Conservation (phyloP, 176 grass and related monocot genomes). For the Triticum timopheevii region DNA sequence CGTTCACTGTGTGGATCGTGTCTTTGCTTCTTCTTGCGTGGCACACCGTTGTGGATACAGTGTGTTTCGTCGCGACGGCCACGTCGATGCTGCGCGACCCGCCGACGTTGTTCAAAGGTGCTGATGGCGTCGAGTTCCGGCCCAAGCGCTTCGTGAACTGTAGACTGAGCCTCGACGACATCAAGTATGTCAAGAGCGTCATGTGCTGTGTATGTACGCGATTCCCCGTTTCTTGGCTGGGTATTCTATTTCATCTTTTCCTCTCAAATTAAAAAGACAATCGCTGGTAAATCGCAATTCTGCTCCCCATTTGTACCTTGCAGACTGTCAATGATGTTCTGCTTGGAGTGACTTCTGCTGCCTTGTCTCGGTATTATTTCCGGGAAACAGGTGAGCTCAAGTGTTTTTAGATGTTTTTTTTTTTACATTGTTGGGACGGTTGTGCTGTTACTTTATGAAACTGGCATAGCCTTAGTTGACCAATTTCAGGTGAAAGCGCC, state of each 20-base stretch:
- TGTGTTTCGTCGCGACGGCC: conserved; percentile 31
- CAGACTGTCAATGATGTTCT: conserved; percentile 94
- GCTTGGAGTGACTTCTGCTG: conserved; percentile 59
- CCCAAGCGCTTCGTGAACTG: conserved; percentile 62
- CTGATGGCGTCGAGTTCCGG: conserved; percentile 47
- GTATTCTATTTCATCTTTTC: neutral
- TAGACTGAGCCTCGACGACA: conserved; percentile 63
- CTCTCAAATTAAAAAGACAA: neutral
- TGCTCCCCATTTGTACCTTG: neutral
- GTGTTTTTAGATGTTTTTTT: neutral
- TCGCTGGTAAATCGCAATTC: neutral
- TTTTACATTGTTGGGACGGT: neutral
- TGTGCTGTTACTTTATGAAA: neutral
- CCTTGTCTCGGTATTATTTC: conserved; percentile 63
- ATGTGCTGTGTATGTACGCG: conserved; percentile 54
- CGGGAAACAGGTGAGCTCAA: conserved; percentile 44
- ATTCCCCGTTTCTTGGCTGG: neutral
- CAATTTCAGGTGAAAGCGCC: conserved; percentile 32
- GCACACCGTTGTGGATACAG: conserved; percentile 54
- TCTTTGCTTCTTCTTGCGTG: conserved; percentile 41
- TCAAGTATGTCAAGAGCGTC: conserved; percentile 68
- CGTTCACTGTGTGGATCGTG: conserved; percentile 19
- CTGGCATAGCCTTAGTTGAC: neutral
- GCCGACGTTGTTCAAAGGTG: conserved; percentile 50
- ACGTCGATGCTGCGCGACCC: conserved; percentile 40